These are phyloP conservation scores for Barbatosphaeria neglecta DNA, from an alignment of 495 filamentous ascomycete species.

Conservation along the genomic window DNA sequence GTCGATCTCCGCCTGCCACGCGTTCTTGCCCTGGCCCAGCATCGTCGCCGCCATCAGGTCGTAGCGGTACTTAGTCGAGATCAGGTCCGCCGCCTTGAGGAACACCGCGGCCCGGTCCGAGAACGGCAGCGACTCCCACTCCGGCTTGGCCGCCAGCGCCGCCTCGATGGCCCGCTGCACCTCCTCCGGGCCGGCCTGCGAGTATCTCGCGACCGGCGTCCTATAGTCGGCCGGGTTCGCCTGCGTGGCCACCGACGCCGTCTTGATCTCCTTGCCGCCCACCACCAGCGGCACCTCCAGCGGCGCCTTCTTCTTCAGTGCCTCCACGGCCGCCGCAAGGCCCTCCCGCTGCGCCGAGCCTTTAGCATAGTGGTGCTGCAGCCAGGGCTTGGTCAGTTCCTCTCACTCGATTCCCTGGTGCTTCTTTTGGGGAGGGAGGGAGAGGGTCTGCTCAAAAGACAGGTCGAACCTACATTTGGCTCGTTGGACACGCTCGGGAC, in stretches of 20 bases:
- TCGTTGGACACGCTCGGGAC: constrained; percentile 82
- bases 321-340: constrained; percentile 57
- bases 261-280: constrained; percentile 58
- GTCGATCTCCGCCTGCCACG: constrained; percentile 94
- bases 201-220: constrained; percentile 64
- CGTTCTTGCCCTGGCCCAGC: constrained; percentile 90
- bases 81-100: constrained; percentile 82
- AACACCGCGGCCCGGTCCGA: constrained; percentile 86
- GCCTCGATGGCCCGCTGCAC: constrained; percentile 66
- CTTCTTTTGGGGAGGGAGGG: too few relatives aligned
- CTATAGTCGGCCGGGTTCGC: constrained; percentile 64
- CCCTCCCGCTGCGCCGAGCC: constrained; percentile 65
- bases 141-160: constrained; percentile 67
- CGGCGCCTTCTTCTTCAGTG: constrained; percentile 45
- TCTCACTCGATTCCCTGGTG: neutral
- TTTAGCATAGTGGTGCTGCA: constrained; percentile 76
- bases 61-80: constrained; percentile 82
- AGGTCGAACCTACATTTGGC: constrained; percentile 64
- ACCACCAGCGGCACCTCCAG: constrained; percentile 69
- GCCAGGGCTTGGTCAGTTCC: constrained; percentile 8
- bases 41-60: constrained; percentile 90
- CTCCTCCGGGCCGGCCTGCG: constrained; percentile 58
- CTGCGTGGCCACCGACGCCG: constrained; percentile 44
- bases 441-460: neutral
- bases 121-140: constrained; percentile 75